Evolutionary conservation across 495 filamentous ascomycete genomes (phyloP).

Genomic region (Massariosphaeria phaeospora): DNA sequence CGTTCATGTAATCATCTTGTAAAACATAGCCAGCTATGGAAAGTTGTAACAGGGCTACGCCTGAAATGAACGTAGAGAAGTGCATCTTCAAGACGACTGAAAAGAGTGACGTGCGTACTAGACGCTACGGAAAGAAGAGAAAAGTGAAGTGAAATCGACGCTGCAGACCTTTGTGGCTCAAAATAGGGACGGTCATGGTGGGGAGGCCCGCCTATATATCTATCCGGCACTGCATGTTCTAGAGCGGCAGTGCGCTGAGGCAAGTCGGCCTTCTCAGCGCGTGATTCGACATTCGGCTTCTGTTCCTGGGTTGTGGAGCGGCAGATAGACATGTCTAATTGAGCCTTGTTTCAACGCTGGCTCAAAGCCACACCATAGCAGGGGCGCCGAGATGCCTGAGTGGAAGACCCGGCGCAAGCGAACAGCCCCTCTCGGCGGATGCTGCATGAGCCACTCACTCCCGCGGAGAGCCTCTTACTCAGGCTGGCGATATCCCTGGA

Average conservation of each 20-base stretch:
- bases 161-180: neutral
- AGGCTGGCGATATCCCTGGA: neutral
- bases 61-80: constrained; percentile 42
- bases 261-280: neutral
- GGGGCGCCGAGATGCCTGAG: constrained; percentile 3
- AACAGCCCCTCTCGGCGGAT: neutral
- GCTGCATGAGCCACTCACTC: constrained; percentile 17
- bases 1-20: constrained; percentile 45
- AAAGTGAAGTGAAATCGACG: constrained; percentile 10
- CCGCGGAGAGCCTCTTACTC: neutral
- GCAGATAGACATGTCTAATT: constrained; percentile 19
- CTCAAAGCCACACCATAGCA: constrained; percentile 6
- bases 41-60: constrained; percentile 44
- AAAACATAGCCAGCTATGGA: constrained; percentile 48
- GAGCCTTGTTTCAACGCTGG: constrained; percentile 28
- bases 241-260: neutral
- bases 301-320: constrained; percentile 16
- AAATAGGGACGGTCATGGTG: neutral
- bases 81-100: constrained; percentile 41
- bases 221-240: constrained; percentile 1
- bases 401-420: neutral
- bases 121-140: constrained; percentile 12
- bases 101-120: constrained; percentile 26
- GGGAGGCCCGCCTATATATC: constrained; percentile 14
- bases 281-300: constrained; percentile 21